A percentile compares a stretch with the other conserved stretches of the same genome.
phyloP scores from a whole-genome alignment of 2,329 filamentous ascomycete genomes.

The Neonectria faginata region DNA sequence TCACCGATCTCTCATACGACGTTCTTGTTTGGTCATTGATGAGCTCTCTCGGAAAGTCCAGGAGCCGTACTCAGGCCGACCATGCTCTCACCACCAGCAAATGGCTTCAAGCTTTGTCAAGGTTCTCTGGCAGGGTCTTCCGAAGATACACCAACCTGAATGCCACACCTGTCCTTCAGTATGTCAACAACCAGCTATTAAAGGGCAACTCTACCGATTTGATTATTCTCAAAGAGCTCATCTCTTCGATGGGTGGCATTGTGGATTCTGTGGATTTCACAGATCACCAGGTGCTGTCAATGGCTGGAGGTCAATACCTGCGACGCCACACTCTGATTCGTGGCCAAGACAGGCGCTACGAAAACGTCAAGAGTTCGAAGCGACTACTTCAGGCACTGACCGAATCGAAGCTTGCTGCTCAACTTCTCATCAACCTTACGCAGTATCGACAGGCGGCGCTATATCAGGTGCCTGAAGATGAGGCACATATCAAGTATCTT shows the following conservation, averaged over 20 bases:
- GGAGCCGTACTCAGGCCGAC: slow-evolving; percentile 71
- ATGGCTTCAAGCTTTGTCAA: slow-evolving; percentile 90
- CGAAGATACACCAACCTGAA: slow-evolving; percentile 87
- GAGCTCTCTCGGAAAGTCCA: slow-evolving; percentile 73
- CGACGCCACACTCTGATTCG: slow-evolving; percentile 84
- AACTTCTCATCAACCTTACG: slow-evolving; percentile 88
- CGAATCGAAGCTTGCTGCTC: slow-evolving; percentile 81
- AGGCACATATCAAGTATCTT: slow-evolving; percentile 88
- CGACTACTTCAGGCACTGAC: slow-evolving; percentile 84
- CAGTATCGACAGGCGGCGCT: slow-evolving; percentile 91
- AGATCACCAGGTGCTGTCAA: slow-evolving; percentile 85
- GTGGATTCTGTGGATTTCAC: slow-evolving; percentile 88
- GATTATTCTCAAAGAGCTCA: slow-evolving; percentile 89
- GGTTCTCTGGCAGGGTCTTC: slow-evolving; percentile 92
- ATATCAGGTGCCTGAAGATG: slow-evolving; percentile 76
- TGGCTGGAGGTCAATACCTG: slow-evolving; percentile 86
- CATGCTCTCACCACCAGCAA: slow-evolving; percentile 82
- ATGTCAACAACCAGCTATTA: slow-evolving; percentile 86
- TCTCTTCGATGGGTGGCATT: slow-evolving; percentile 93
- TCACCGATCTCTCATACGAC: slow-evolving; percentile 92
- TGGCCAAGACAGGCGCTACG: slow-evolving; percentile 84
- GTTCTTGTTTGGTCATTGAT: slow-evolving; percentile 93
- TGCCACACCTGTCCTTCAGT: slow-evolving; percentile 86
- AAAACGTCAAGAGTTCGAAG: slow-evolving; percentile 78
- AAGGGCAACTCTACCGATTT: slow-evolving; percentile 89